Evolutionary conservation across 2,329 filamentous ascomycete genomes (phyloP).

Genomic region (Rutstroemia sp.): DNA sequence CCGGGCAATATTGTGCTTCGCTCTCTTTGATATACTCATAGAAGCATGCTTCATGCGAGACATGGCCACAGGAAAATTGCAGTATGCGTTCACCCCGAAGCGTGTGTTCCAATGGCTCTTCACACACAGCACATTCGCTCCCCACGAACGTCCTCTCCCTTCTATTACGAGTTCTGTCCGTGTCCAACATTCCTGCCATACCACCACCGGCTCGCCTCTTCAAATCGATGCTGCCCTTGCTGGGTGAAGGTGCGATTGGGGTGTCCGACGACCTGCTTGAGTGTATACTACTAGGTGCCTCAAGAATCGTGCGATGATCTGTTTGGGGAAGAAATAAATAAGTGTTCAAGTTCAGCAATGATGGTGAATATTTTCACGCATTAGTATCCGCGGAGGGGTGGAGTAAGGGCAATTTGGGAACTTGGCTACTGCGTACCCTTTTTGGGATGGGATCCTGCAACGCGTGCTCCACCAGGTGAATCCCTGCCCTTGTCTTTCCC

Average conservation of each 20-base stretch:
- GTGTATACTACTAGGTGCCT: conserved; percentile 8
- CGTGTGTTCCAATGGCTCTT: conserved; percentile 93
- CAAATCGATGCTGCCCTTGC: conserved; percentile 18
- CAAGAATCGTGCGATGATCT: conserved; percentile 11
- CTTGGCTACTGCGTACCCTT: conserved; percentile 22
- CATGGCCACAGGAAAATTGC: conserved; percentile 94
- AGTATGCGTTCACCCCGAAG: conserved; percentile 88
- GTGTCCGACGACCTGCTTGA: conserved; percentile 7
- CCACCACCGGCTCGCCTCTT: conserved; percentile 25
- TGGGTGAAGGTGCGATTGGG: conserved; percentile 10
- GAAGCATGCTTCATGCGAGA: conserved; percentile 96
- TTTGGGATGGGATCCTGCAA: conserved; percentile 26
- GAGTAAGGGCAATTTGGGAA: conserved; percentile 15
- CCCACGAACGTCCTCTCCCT: conserved; percentile 93
- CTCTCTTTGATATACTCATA: conserved; percentile 97
- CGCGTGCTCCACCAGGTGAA: conserved; percentile 21
- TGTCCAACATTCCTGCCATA: conserved; percentile 61
- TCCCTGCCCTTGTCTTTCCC: conserved; percentile 23
- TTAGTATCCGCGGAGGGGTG: conserved; percentile 13
- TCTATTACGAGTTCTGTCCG: conserved; percentile 71
- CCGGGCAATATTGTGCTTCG: conserved; percentile 88
- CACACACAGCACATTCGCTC: conserved; percentile 89
- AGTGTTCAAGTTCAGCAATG: conserved; percentile 11
- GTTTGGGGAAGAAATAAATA: background rate
- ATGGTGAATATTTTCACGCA: conserved; percentile 3